Evolutionary conservation across 139 green algal genomes (phyloP).

Genomic region (Coelastrella sp.): DNA sequence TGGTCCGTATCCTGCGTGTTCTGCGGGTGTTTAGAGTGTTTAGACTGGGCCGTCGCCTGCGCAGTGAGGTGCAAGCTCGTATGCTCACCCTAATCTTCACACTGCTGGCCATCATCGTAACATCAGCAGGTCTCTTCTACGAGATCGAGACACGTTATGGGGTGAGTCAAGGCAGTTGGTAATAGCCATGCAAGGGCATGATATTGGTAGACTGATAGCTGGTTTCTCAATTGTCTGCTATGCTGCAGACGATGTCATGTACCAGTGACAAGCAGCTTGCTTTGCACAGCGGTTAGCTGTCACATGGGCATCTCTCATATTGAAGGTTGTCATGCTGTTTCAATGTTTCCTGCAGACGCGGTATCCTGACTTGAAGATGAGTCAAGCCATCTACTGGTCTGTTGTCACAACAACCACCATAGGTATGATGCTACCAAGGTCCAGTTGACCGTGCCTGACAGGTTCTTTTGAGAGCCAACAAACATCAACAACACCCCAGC

Average conservation of each 20-base stretch:
- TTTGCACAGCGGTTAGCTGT: neutral
- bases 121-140: constrained; percentile 42
- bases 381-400: constrained; percentile 43
- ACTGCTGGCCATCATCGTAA: constrained; percentile 42
- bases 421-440: neutral
- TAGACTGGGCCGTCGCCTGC: constrained; percentile 28
- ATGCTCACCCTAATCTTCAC: constrained; percentile 50
- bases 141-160: constrained; percentile 40
- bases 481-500: no score
- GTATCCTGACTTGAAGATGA: constrained; percentile 31
- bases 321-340: neutral
- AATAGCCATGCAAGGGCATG: no score
- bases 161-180: neutral
- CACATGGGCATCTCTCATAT: neutral
- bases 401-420: constrained; percentile 45
- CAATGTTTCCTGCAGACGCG: neutral
- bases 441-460: no score
- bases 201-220: no score
- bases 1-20: constrained; percentile 38
- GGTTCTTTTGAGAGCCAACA: no score
- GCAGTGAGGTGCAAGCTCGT: constrained; percentile 37
- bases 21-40: constrained; percentile 46
- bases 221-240: no score
- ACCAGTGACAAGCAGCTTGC: neutral
- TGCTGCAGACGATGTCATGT: no score